Percentiles rank a stretch among this genome's conserved stretches.
phyloP scores from a whole-genome alignment of 139 green algal genomes.

The Bryopsis sp. region DNA sequence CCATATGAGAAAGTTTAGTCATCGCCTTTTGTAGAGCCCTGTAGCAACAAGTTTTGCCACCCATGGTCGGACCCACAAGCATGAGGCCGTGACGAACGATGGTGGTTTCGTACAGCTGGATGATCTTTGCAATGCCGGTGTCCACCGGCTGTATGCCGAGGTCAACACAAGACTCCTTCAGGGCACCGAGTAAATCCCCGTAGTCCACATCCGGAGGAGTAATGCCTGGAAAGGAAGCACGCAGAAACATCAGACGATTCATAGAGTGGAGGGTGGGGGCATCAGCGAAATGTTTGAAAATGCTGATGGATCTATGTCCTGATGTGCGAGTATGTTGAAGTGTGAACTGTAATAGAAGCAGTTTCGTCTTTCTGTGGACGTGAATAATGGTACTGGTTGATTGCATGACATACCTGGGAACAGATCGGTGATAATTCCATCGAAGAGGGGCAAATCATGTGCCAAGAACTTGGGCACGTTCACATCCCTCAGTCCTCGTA shows the following conservation, averaged over 20 bases:
- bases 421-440: constrained; percentile 64
- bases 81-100: constrained; percentile 77
- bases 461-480: constrained; percentile 70
- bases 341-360: too few species aligned
- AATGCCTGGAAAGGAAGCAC: constrained; percentile 23
- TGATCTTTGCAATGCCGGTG: constrained; percentile 58
- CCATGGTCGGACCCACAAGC: constrained; percentile 72
- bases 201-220: constrained; percentile 41
- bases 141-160: constrained; percentile 46
- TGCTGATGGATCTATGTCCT: too few species aligned
- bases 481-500: constrained; percentile 57
- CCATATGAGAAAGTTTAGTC: constrained; percentile 27
- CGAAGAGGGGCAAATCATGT: constrained; percentile 65
- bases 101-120: constrained; percentile 82
- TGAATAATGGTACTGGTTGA: too few species aligned
- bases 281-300: too few species aligned
- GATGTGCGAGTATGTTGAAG: too few species aligned
- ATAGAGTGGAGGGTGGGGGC: too few species aligned
- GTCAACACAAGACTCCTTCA: constrained; percentile 35
- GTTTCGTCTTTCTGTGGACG: too few species aligned
- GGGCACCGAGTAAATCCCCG: constrained; percentile 30
- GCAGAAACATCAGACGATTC: too few species aligned
- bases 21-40: constrained; percentile 36
- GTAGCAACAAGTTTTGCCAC: constrained; percentile 67
- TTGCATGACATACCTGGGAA: constrained; percentile 62